Conservation (phyloP, 345 rosid genomes). For the Sonneratia alba region DNA sequence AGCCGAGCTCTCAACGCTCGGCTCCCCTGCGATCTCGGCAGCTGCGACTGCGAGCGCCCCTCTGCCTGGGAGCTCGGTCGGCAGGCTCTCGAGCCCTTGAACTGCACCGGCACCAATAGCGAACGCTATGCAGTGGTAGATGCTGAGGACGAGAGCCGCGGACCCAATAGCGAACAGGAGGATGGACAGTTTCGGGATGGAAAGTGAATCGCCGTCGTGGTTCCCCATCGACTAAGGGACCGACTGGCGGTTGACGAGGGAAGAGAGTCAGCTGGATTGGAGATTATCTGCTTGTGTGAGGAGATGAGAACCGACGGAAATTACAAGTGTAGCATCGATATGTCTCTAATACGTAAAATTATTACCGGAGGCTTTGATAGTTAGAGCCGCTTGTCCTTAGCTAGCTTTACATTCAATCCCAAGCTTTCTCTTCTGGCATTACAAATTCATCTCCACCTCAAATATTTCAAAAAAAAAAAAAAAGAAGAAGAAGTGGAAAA, state of each 20-base stretch:
- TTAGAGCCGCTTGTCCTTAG: background rate
- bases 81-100: background rate
- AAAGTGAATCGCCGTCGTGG: background rate
- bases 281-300: background rate
- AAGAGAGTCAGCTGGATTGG: background rate
- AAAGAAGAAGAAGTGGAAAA: background rate
- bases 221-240: background rate
- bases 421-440: too few relatives aligned
- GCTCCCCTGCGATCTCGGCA: constrained; percentile 3
- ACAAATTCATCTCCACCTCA: background rate
- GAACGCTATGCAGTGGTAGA: constrained; percentile 30
- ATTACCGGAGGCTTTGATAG: background rate
- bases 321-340: background rate
- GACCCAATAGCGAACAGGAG: constrained; percentile 22
- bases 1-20: constrained; percentile 17
- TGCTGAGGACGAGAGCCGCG: constrained; percentile 21
- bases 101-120: constrained; percentile 20
- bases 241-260: background rate
- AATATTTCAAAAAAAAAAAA: too few relatives aligned
- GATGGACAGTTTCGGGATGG: constrained; percentile 2
- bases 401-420: too few relatives aligned
- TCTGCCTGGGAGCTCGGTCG: background rate
- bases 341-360: too few relatives aligned
- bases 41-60: too few relatives aligned
- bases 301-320: background rate